A percentile compares a stretch with the other conserved stretches of the same genome.
phyloP scores from a whole-genome alignment of 2,329 filamentous ascomycete genomes.

The Colletotrichum abscissum region DNA sequence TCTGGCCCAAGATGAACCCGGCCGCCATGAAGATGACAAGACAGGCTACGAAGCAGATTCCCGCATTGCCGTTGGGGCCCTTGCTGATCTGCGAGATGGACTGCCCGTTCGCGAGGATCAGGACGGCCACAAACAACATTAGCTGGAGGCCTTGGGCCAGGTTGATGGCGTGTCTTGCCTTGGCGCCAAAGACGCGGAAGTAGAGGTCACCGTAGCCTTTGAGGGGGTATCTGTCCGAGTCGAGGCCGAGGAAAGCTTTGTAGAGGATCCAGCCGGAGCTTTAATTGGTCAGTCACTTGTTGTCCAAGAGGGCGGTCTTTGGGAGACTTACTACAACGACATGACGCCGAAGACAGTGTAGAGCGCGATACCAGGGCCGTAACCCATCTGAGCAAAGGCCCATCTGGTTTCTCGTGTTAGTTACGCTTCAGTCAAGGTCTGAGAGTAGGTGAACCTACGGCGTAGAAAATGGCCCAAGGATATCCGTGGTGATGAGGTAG shows the following conservation, averaged over 20 bases:
- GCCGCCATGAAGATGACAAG: slow-evolving; percentile 60
- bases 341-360: slow-evolving; percentile 56
- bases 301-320: too few relatives aligned
- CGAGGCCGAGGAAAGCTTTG: slow-evolving; percentile 56
- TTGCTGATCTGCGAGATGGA: slow-evolving; percentile 64
- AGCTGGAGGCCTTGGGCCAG: slow-evolving; percentile 59
- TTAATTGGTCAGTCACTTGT: slow-evolving; percentile 30
- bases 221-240: slow-evolving; percentile 58
- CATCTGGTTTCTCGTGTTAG: background rate
- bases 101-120: slow-evolving; percentile 65
- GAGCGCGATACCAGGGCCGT: slow-evolving; percentile 56
- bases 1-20: slow-evolving; percentile 65
- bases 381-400: slow-evolving; percentile 48
- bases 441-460: slow-evolving; percentile 40
- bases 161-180: slow-evolving; percentile 59
- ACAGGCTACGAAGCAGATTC: slow-evolving; percentile 64
- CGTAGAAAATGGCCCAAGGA: slow-evolving; percentile 55
- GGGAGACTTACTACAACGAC: slow-evolving; percentile 19
- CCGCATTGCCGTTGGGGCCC: slow-evolving; percentile 41
- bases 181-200: slow-evolving; percentile 58
- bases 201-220: slow-evolving; percentile 60
- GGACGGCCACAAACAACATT: slow-evolving; percentile 61
- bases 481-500: slow-evolving; percentile 61
- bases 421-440: background rate
- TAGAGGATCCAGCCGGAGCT: slow-evolving; percentile 61